Percentiles rank a stretch among this genome's conserved stretches.
phyloP scores from a whole-genome alignment of 139 green algal species.

The Chlorella vulgaris region DNA sequence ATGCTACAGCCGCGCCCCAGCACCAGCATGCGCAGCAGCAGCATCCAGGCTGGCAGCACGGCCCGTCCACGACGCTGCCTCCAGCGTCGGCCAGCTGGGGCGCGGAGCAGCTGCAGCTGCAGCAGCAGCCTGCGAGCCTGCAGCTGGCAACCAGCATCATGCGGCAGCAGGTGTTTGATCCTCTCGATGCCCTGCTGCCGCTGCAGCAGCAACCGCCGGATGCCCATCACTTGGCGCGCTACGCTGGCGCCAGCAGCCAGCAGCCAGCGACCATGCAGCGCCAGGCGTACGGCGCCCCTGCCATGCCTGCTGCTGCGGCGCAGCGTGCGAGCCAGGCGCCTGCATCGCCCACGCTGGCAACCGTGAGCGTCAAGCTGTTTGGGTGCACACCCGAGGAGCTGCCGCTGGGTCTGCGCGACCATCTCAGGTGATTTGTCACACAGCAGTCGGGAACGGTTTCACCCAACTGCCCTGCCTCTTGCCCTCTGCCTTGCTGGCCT shows the following conservation, averaged over 20 bases:
- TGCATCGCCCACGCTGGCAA: conserved; percentile 17
- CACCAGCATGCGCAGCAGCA: neutral
- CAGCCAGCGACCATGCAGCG: neutral
- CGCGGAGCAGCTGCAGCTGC: neutral
- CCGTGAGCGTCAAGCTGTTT: conserved; percentile 80
- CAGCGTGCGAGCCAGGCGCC: too few species aligned
- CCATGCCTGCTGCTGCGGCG: too few species aligned
- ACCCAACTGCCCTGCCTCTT: too few species aligned
- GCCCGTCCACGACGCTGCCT: neutral
- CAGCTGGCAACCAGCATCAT: neutral
- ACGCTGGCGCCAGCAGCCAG: neutral
- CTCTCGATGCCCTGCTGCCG: neutral
- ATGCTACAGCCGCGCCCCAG: neutral
- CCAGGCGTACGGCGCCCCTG: neutral
- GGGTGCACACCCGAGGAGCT: conserved; percentile 75
- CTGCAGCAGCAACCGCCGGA: neutral
- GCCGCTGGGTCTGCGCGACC: conserved; percentile 43
- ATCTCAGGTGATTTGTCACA: neutral
- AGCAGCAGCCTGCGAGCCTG: conserved; percentile 14
- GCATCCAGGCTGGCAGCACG: neutral
- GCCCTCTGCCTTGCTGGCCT: neutral
- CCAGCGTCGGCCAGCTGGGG: neutral
- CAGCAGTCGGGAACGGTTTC: too few species aligned
- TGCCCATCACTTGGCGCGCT: neutral
- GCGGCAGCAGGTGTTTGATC: neutral